These are phyloP conservation scores for Durio zibethinus DNA, from an alignment of 345 rosid species.

Conservation along the genomic window DNA sequence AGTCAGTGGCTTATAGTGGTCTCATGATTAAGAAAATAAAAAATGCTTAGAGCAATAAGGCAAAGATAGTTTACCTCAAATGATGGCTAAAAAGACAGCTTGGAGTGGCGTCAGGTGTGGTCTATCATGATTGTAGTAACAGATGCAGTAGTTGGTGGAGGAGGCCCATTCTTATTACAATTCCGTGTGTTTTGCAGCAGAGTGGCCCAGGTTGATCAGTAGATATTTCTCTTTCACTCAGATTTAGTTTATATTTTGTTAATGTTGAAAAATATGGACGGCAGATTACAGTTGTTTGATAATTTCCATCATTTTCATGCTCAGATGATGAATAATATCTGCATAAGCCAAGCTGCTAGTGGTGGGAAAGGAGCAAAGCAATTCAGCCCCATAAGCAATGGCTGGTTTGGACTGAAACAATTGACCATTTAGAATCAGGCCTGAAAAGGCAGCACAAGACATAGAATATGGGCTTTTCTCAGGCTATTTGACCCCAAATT, in stretches of 20 bases:
- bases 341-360: not conserved
- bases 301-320: not conserved
- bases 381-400: not conserved
- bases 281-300: not conserved
- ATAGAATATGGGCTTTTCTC: not conserved
- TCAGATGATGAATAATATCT: not conserved
- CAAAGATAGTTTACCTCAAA: not conserved
- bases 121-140: not conserved
- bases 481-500: not conserved
- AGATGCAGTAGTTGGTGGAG: not conserved
- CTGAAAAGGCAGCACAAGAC: not conserved
- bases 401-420: too few species aligned
- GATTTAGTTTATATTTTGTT: not conserved
- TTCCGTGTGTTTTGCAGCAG: not conserved
- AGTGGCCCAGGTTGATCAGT: not conserved
- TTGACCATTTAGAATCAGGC: not conserved
- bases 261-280: not conserved
- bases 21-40: too few species aligned
- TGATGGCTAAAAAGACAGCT: not conserved
- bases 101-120: not conserved
- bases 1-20: too few species aligned
- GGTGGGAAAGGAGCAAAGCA: not conserved
- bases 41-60: too few species aligned
- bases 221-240: not conserved
- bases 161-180: not conserved